A percentile compares a stretch with the other conserved stretches of the same genome.
These are phyloP conservation scores for Paecilomyces niveus DNA, from an alignment of 2,329 filamentous ascomycete genomes.

Conservation along the genomic window DNA sequence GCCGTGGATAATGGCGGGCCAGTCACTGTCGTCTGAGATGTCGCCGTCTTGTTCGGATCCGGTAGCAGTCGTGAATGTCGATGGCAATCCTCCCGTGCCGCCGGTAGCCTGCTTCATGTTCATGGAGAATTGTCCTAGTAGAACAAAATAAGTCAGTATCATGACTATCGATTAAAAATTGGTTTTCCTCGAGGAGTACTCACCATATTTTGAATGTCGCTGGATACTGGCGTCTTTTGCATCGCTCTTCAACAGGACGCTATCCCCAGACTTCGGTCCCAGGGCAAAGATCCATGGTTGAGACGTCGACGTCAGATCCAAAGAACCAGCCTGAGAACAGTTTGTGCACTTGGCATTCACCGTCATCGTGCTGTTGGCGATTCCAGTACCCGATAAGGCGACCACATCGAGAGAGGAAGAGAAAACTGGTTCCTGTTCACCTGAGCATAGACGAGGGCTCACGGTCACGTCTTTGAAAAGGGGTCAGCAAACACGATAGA, in stretches of 20 bases:
- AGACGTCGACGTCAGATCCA: slow-evolving; percentile 10
- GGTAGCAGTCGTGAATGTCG: slow-evolving; percentile 5
- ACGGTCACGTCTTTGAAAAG: slow-evolving; percentile 11
- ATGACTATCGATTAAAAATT: neutral
- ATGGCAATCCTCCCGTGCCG: slow-evolving; percentile 7
- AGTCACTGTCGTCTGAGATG: slow-evolving; percentile 10
- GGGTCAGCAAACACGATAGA: neutral
- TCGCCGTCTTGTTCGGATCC: slow-evolving; percentile 6
- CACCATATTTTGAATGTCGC: slow-evolving; percentile 14
- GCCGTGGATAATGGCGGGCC: slow-evolving; percentile 13
- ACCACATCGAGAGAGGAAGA: slow-evolving; percentile 11
- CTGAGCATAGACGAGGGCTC: slow-evolving; percentile 13
- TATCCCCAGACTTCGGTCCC: slow-evolving; percentile 6
- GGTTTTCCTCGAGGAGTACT: neutral
- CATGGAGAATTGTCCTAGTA: slow-evolving; percentile 9
- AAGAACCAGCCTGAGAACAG: slow-evolving; percentile 8
- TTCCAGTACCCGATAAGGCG: slow-evolving; percentile 8
- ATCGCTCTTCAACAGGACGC: slow-evolving; percentile 8
- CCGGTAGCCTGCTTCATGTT: slow-evolving; percentile 15
- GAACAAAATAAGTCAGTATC: neutral
- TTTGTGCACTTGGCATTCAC: slow-evolving; percentile 14
- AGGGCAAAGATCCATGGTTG: slow-evolving; percentile 14
- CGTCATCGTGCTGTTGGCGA: slow-evolving; percentile 8
- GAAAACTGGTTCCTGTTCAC: slow-evolving; percentile 12
- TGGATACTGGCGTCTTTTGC: slow-evolving; percentile 12